phyloP scores from a whole-genome alignment of 2,329 filamentous ascomycete species.

The Aspergillus chevalieri region DNA sequence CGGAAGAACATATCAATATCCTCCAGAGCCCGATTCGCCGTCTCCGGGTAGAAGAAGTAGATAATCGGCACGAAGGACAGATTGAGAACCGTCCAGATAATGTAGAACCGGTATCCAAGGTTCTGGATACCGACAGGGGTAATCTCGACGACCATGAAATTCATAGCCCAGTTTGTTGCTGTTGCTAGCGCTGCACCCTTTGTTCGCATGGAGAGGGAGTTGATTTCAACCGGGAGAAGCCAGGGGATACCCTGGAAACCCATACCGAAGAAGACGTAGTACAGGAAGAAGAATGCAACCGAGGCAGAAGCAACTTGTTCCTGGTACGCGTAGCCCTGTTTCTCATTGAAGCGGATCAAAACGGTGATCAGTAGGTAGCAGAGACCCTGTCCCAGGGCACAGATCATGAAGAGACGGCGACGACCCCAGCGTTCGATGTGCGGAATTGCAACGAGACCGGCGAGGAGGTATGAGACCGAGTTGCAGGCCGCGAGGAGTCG shows the following conservation, averaged over 20 bases:
- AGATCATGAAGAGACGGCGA: constrained; percentile 45
- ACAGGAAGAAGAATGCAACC: constrained; percentile 42
- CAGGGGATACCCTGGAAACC: constrained; percentile 35
- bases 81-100: constrained; percentile 24
- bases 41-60: constrained; percentile 29
- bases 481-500: constrained; percentile 43
- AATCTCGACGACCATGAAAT: constrained; percentile 30
- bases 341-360: constrained; percentile 24
- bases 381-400: constrained; percentile 43
- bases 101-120: constrained; percentile 26
- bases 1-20: constrained; percentile 29
- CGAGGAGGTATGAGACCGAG: constrained; percentile 42
- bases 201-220: constrained; percentile 29
- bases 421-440: constrained; percentile 46
- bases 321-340: constrained; percentile 20
- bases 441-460: constrained; percentile 37
- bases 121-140: constrained; percentile 27
- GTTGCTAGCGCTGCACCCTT: constrained; percentile 27
- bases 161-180: constrained; percentile 26
- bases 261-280: constrained; percentile 36
- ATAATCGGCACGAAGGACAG: constrained; percentile 22
- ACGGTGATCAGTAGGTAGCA: constrained; percentile 48
- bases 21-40: constrained; percentile 23
- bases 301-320: constrained; percentile 44
- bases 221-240: constrained; percentile 32